Percentiles rank a stretch among this genome's conserved stretches.
phyloP scores from a whole-genome alignment of 805 yeast genomes.

The Lipomyces japonicus region DNA sequence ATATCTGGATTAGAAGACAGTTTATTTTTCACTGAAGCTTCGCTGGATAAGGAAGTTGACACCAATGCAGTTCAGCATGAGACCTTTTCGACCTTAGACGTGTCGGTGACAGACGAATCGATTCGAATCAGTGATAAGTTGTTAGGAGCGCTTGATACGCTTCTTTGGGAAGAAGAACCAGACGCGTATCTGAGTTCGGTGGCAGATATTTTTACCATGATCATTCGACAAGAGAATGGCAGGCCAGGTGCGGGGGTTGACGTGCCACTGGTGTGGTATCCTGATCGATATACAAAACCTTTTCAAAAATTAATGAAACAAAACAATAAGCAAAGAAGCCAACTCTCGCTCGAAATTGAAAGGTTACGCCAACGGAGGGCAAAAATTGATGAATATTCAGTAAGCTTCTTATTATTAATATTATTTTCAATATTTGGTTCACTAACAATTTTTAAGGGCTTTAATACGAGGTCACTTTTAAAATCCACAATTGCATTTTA shows the following conservation, averaged over 20 bases:
- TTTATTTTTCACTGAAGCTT: conserved; percentile 1
- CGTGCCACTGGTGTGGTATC: conserved; percentile 31
- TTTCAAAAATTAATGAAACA: conserved; percentile 17
- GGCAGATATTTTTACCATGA: conserved; percentile 20
- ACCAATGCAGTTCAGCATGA: conserved; percentile 2
- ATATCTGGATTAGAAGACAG: background rate
- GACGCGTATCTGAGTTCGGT: conserved; percentile 21
- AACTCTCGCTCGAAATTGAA: background rate
- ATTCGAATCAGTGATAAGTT: conserved; percentile 5
- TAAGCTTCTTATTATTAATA: background rate
- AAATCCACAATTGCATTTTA: conserved; percentile 7
- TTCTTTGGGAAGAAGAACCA: conserved; percentile 25
- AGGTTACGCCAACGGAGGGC: background rate
- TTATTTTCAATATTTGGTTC: too few species aligned
- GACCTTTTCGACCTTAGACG: conserved; percentile 13
- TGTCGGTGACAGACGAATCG: conserved; percentile 21
- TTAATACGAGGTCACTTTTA: conserved; percentile 7
- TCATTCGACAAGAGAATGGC: conserved; percentile 18
- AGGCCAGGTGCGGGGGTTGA: conserved; percentile 28
- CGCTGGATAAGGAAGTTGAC: background rate
- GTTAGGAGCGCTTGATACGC: conserved; percentile 22
- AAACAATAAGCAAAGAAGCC: background rate
- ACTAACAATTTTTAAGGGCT: conserved; percentile 5
- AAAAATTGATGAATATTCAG: background rate
- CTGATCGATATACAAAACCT: conserved; percentile 29